Evolutionary conservation across 1,139 yeast genomes (phyloP).

Genomic region (Saccharomycopsis hybrid): DNA sequence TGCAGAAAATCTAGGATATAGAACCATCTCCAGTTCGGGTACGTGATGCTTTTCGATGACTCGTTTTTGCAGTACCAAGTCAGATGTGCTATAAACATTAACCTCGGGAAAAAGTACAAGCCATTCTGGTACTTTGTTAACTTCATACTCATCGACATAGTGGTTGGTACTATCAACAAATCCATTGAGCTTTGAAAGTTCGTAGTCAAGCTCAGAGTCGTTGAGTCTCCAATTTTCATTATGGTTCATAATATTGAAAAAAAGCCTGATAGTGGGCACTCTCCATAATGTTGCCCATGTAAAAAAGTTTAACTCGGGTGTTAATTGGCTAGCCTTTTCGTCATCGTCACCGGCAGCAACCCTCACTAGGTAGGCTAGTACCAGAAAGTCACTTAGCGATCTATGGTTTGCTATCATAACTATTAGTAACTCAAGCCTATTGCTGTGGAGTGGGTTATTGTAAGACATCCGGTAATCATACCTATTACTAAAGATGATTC

Average conservation of each 20-base stretch:
- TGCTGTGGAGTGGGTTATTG: too few relatives aligned
- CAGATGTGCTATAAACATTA: constrained; percentile 49
- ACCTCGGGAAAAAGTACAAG: constrained; percentile 67
- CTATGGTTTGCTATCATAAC: constrained; percentile 23
- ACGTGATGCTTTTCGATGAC: constrained; percentile 46
- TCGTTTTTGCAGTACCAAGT: constrained; percentile 41
- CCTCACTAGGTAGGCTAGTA: constrained; percentile 26
- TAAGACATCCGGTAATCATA: neutral
- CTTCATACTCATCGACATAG: neutral
- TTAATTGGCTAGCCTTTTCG: constrained; percentile 15
- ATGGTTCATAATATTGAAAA: constrained; percentile 39
- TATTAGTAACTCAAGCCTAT: too few relatives aligned
- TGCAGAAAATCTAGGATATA: constrained; percentile 54
- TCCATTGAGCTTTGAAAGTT: constrained; percentile 11
- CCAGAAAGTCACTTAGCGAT: constrained; percentile 28
- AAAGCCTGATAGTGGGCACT: constrained; percentile 41
- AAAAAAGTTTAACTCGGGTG: constrained; percentile 37
- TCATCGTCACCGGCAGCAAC: constrained; percentile 23
- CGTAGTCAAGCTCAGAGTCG: constrained; percentile 23
- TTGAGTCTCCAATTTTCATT: constrained; percentile 65
- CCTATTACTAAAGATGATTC: constrained; percentile 17
- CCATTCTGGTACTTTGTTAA: constrained; percentile 33
- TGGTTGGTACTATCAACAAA: neutral
- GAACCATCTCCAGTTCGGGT: constrained; percentile 44
- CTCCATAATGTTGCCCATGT: constrained; percentile 58